Base-by-base conservation (phyloP, 805 yeast genomes). In the Kregervanrija pseudodelftensis region DNA sequence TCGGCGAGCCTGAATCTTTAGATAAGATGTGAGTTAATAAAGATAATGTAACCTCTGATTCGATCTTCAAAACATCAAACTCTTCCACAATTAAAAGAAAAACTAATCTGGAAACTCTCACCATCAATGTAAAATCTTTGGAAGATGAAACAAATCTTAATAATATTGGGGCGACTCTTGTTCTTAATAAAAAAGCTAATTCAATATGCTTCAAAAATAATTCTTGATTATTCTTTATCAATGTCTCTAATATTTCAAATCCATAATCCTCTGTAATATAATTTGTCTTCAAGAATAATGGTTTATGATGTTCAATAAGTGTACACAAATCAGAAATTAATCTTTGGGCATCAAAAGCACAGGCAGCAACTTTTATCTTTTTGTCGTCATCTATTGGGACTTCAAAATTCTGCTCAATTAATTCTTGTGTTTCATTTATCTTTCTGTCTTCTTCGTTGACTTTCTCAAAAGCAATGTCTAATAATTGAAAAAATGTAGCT, bases 401-500 rank as follows among this genome's bases (percentile, higher is more conserved):
- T 9, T 62, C 65, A 51, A 54, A 55, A 2, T 16, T 30, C n/a
- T 34, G 28, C 28, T 22, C 28, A 22, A 22, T 22, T 22, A 22
- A 5, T 45, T 67, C 74, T 35, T 73, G 75, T 9, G 63, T 68
- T 14, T 39, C 58, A 4, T 56, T 54, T 2, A 47, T 45, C 1
- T 35, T 46, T 14, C 59, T 54, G 45, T 68, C 74, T 37, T 74
- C 77, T 4, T 64, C 68, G 13, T 59, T 51, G 39, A 79, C 72
- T 57, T 78, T 73, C 45, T 91, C 98, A 61, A 84, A 91, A 0
- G 89, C 75, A 30, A 84, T 77, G 33, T 84, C 78, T 38, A 89
- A 73, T 37, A 93, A 65, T 60, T 93, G 98, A 50, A 89, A 95
- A 39, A 89, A 73, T 3, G 98, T 88, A 2, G 98, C 99, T 41